phyloP scores from a whole-genome alignment of 2,329 filamentous ascomycete species.

The Fusarium sororula region DNA sequence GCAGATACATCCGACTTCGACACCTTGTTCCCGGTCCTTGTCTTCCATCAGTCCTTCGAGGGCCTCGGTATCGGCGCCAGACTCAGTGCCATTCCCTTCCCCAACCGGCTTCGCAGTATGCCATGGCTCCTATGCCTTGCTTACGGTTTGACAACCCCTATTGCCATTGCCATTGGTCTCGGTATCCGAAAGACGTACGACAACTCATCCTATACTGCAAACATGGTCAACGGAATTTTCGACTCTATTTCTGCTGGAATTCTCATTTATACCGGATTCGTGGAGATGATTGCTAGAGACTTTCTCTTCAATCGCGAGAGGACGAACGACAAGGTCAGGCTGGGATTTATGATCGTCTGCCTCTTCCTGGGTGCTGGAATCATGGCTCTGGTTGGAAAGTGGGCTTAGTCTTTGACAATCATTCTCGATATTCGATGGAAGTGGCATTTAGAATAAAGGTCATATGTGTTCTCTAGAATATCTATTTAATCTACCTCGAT shows the following conservation, averaged over 20 bases:
- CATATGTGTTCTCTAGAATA: background rate
- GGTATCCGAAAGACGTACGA: background rate
- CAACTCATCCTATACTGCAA: background rate
- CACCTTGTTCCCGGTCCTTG: background rate
- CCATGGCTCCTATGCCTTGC: background rate
- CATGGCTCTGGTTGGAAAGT: background rate
- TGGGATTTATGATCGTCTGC: background rate
- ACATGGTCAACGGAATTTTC: background rate
- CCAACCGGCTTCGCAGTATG: background rate
- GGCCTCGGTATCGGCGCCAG: background rate
- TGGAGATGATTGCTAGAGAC: background rate
- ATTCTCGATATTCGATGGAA: rapidly evolving
- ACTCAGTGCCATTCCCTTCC: background rate
- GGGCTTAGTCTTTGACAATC: background rate
- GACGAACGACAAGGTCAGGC: background rate
- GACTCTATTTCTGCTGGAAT: background rate
- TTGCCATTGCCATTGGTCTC: background rate
- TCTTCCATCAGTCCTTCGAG: background rate
- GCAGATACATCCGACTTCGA: background rate
- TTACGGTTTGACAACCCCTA: background rate
- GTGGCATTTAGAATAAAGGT: background rate
- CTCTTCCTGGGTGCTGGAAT: background rate
- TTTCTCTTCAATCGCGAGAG: background rate
- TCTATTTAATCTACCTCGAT: conserved; percentile 27
- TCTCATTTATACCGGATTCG: background rate